Evolutionary conservation across 2,329 filamentous ascomycete species (phyloP).

Genomic region (Mycosphaerella sp.): DNA sequence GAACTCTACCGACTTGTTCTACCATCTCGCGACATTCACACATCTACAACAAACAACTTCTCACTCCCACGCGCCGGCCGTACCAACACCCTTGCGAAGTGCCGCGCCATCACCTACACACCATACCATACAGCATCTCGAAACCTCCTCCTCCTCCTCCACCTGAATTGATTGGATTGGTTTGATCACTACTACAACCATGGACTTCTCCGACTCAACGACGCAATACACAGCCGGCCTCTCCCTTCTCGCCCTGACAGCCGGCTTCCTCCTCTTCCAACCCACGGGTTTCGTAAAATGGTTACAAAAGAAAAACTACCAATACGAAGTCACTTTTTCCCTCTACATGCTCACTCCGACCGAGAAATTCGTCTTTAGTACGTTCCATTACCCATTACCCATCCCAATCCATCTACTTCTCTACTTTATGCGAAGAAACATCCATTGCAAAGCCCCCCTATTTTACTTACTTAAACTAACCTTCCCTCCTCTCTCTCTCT

Average conservation of each 20-base stretch:
- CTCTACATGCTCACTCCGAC: conserved; percentile 96
- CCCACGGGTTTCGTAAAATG: conserved; percentile 62
- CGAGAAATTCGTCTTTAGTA: conserved; percentile 97
- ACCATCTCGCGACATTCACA: too few relatives aligned
- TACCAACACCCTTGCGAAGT: too few relatives aligned
- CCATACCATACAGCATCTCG: too few relatives aligned
- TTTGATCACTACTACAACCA: not conserved
- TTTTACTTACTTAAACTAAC: too few relatives aligned
- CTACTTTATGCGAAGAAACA: too few relatives aligned
- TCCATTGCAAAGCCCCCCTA: too few relatives aligned
- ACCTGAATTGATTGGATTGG: not conserved
- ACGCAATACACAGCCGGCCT: conserved; percentile 51
- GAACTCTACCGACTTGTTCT: too few relatives aligned
- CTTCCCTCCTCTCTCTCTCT: not conserved
- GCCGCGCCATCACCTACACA: too few relatives aligned
- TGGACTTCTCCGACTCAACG: conserved; percentile 20
- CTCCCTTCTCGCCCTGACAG: conserved; percentile 48
- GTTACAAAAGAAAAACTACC: conserved; percentile 92
- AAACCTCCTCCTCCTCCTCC: not conserved
- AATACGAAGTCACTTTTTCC: conserved; percentile 94
- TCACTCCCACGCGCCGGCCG: too few relatives aligned
- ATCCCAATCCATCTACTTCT: not conserved
- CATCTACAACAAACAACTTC: too few relatives aligned
- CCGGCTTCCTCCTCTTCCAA: conserved; percentile 40
- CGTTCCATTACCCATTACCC: conserved; percentile 34